Conservation (phyloP, 345 rosid species). For the Raphanus raphanistrum region DNA sequence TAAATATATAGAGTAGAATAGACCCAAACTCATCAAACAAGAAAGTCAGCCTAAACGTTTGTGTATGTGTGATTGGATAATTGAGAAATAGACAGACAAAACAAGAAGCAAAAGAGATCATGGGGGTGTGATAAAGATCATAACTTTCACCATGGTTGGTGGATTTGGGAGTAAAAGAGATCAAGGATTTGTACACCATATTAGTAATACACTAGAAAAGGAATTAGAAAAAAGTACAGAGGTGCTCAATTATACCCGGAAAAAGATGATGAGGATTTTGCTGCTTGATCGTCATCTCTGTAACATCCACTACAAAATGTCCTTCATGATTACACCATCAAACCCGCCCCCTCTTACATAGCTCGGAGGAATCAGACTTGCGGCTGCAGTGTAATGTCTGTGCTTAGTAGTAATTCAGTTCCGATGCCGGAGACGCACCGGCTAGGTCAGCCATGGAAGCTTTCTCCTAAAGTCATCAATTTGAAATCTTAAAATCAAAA, state of each 20-base stretch:
- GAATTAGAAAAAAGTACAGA: background rate
- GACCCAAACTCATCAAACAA: too few species aligned
- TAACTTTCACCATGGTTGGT: constrained; percentile 42
- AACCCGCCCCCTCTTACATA: constrained; percentile 27
- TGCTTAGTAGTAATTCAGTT: constrained; percentile 43
- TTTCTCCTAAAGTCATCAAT: too few species aligned
- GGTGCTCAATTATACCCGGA: background rate
- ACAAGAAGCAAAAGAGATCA: background rate
- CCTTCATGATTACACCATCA: constrained; percentile 60
- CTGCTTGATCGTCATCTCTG: constrained; percentile 21
- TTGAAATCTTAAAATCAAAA: too few species aligned
- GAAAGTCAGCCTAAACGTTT: too few species aligned
- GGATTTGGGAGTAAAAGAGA: constrained; percentile 39
- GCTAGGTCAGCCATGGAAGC: too few species aligned
- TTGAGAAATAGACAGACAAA: constrained; percentile 38
- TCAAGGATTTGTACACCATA: too few species aligned
- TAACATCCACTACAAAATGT: constrained; percentile 69
- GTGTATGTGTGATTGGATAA: constrained; percentile 19
- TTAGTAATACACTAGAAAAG: too few species aligned
- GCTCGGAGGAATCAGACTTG: background rate
- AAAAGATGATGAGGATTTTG: background rate
- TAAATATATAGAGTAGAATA: background rate
- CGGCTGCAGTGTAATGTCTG: constrained; percentile 49
- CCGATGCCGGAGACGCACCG: too few species aligned
- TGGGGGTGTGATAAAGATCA: background rate